These are phyloP conservation scores for Citrullus colocynthis DNA, from an alignment of 306 rosid genomes.

Conservation along the genomic window DNA sequence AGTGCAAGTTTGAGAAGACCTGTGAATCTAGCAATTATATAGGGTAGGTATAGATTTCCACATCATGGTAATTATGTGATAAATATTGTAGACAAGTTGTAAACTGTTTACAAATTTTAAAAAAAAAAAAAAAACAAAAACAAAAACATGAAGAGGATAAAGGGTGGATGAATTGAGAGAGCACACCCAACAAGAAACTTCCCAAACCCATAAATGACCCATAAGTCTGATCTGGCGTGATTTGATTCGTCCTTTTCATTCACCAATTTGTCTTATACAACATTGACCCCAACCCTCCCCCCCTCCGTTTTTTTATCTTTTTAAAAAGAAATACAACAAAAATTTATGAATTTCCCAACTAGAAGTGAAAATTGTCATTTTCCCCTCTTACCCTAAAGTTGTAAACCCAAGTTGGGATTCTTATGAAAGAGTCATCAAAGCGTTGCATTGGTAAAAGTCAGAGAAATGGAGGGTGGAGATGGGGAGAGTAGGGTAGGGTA, in stretches of 20 bases:
- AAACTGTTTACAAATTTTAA: neutral
- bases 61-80: neutral
- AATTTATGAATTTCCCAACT: neutral
- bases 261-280: slow-evolving; percentile 40
- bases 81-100: neutral
- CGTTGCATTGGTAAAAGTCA: neutral
- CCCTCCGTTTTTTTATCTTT: too few relatives aligned
- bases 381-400: neutral
- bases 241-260: slow-evolving; percentile 31
- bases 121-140: neutral
- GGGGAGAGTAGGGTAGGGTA: neutral
- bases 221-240: slow-evolving; percentile 27
- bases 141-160: neutral
- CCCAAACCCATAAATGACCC: slow-evolving; percentile 12
- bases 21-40: neutral
- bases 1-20: neutral
- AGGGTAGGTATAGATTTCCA: neutral
- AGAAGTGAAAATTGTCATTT: neutral
- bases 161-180: neutral
- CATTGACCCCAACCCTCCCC: neutral
- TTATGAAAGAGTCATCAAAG: neutral
- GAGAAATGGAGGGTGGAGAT: neutral
- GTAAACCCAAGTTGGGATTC: neutral
- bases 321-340: neutral
- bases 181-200: slow-evolving; percentile 48